Evolutionary conservation across 2,329 filamentous ascomycete species (phyloP).

Genomic region (Rasamsonia emersonii): DNA sequence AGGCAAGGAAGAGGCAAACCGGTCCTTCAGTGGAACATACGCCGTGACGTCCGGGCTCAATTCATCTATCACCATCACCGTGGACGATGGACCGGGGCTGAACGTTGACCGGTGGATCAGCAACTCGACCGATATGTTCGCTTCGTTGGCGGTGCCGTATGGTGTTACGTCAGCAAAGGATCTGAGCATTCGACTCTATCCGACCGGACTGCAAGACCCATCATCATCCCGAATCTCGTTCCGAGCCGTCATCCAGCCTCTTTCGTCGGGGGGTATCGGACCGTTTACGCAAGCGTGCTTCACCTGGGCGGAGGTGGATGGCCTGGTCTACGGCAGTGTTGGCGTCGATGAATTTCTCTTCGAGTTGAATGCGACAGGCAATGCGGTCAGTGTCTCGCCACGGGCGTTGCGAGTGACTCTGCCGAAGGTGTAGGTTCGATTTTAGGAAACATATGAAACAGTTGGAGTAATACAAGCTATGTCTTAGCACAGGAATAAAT

Average conservation of each 20-base stretch:
- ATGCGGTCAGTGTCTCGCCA: conserved; percentile 10
- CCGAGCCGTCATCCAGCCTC: conserved; percentile 11
- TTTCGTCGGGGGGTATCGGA: conserved; percentile 4
- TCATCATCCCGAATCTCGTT: conserved; percentile 10
- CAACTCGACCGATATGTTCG: conserved; percentile 13
- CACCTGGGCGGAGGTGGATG: conserved; percentile 12
- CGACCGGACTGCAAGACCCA: conserved; percentile 12
- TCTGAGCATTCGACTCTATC: conserved; percentile 17
- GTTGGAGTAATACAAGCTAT: too few relatives aligned
- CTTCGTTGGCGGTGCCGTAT: conserved; percentile 7
- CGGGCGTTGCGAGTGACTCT: conserved; percentile 9
- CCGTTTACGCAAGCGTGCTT: conserved; percentile 10
- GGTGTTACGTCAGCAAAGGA: too few relatives aligned
- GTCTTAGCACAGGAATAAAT: too few relatives aligned
- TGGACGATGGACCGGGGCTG: conserved; percentile 14
- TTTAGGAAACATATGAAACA: too few relatives aligned
- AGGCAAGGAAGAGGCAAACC: conserved; percentile 14
- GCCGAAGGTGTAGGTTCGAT: too few relatives aligned
- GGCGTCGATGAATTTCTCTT: conserved; percentile 16
- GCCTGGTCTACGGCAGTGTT: conserved; percentile 12
- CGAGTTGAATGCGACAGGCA: conserved; percentile 9
- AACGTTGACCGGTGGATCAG: conserved; percentile 13
- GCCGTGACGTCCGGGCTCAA: conserved; percentile 3
- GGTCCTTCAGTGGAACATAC: conserved; percentile 14
- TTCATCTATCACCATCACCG: conserved; percentile 13